These are phyloP conservation scores for Talaromyces trachyspermus DNA, from an alignment of 495 filamentous ascomycete species.

Conservation along the genomic window DNA sequence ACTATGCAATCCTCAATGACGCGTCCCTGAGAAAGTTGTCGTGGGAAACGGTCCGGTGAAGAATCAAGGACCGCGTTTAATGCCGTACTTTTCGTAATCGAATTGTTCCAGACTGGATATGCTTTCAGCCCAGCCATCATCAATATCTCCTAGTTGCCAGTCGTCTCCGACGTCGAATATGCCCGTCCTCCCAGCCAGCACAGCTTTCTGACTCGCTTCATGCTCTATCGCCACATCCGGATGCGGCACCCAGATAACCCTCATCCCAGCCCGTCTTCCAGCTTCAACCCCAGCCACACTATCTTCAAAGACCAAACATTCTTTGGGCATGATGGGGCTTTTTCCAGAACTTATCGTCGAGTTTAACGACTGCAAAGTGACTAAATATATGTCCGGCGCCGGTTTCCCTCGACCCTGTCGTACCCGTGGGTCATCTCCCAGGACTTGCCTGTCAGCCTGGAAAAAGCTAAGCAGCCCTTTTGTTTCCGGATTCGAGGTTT, in stretches of 20 bases:
- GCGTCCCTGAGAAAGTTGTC: background rate
- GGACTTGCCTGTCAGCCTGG: slow-evolving; percentile 13
- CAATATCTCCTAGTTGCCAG: slow-evolving; percentile 19
- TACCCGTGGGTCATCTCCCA: slow-evolving; percentile 29
- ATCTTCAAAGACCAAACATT: slow-evolving; percentile 42
- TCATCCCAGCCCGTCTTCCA: slow-evolving; percentile 36
- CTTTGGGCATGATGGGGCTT: slow-evolving; percentile 15
- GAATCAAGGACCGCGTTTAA: slow-evolving; percentile 9
- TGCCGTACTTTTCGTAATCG: slow-evolving; percentile 22
- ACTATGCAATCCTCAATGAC: slow-evolving; percentile 4
- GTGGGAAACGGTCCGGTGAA: too few species aligned
- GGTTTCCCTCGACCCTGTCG: slow-evolving; percentile 26
- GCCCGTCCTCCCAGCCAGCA: slow-evolving; percentile 25
- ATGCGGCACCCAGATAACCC: slow-evolving; percentile 38
- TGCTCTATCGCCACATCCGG: slow-evolving; percentile 20
- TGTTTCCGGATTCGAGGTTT: slow-evolving; percentile 10
- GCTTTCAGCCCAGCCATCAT: slow-evolving; percentile 31
- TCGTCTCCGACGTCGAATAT: slow-evolving; percentile 17
- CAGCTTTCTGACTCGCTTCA: slow-evolving; percentile 18
- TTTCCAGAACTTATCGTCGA: slow-evolving; percentile 8
- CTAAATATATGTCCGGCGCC: slow-evolving; percentile 30
- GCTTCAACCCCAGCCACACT: slow-evolving; percentile 35
- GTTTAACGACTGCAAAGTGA: slow-evolving; percentile 29
- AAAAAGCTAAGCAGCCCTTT: slow-evolving; percentile 13
- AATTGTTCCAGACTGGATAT: slow-evolving; percentile 25